Evolutionary conservation across 305 asterid species (phyloP).

Genomic region (Petunia hybrid): DNA sequence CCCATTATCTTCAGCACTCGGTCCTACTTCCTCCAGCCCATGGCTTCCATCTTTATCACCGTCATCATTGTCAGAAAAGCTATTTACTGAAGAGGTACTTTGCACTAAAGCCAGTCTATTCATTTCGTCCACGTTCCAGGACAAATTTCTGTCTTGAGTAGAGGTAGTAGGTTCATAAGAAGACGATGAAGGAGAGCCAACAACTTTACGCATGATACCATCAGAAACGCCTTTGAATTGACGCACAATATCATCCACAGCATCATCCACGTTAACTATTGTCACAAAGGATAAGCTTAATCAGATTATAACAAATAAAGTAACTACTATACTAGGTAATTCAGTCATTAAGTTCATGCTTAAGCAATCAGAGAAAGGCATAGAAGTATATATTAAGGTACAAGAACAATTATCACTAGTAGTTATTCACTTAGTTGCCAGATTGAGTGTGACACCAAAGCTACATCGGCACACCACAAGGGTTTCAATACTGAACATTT

Average conservation of each 20-base stretch:
- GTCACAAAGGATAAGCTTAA: background rate
- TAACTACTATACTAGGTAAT: background rate
- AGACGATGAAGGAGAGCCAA: slow-evolving; percentile 63
- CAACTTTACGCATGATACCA: slow-evolving; percentile 77
- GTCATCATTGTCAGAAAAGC: slow-evolving; percentile 81
- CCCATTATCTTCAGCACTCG: slow-evolving; percentile 56
- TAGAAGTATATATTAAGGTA: slow-evolving; percentile 5
- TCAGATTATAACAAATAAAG: background rate
- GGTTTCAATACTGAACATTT: slow-evolving; percentile 5
- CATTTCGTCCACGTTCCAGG: slow-evolving; percentile 77
- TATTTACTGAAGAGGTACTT: slow-evolving; percentile 69
- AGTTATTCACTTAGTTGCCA: background rate
- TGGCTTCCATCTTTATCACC: slow-evolving; percentile 69
- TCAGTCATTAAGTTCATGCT: slow-evolving; percentile 23
- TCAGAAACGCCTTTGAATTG: slow-evolving; percentile 97
- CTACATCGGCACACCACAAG: slow-evolving; percentile 1
- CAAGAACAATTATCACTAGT: background rate
- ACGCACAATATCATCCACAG: slow-evolving; percentile 96
- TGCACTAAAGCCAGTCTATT: slow-evolving; percentile 58
- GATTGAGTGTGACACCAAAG: background rate
- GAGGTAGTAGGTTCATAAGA: slow-evolving; percentile 53
- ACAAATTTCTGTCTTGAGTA: slow-evolving; percentile 42
- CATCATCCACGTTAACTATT: slow-evolving; percentile 96
- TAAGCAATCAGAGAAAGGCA: slow-evolving; percentile 21
- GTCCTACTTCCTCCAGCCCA: slow-evolving; percentile 54